These are phyloP conservation scores for Fragilaria radians DNA, from an alignment of 108 stramenopile species.

Conservation along the genomic window DNA sequence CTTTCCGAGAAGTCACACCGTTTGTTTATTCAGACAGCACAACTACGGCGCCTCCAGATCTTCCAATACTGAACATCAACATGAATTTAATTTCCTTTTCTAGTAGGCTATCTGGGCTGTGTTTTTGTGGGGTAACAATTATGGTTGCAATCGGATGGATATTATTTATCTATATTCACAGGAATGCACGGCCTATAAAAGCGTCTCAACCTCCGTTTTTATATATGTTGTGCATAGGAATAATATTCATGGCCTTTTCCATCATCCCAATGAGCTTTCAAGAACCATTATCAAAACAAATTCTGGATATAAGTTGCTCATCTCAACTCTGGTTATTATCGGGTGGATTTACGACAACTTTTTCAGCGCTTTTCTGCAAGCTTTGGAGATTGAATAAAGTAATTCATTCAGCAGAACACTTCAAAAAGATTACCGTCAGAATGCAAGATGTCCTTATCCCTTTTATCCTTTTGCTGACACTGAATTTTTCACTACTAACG, in stretches of 20 bases:
- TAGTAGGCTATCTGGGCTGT: neutral
- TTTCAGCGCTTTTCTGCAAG: conserved; percentile 49
- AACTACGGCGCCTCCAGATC: neutral
- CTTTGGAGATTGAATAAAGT: conserved; percentile 44
- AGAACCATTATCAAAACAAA: neutral
- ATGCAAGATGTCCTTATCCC: conserved; percentile 28
- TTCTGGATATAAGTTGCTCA: conserved; percentile 12
- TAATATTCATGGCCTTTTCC: conserved; percentile 42
- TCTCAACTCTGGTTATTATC: conserved; percentile 27
- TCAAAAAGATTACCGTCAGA: conserved; percentile 17
- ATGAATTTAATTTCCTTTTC: neutral
- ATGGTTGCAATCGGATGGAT: neutral
- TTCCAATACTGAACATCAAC: neutral
- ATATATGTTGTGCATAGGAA: conserved; percentile 45
- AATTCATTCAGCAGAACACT: neutral
- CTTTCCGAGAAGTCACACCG: neutral
- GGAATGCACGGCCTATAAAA: neutral
- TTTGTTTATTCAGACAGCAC: neutral
- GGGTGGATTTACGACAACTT: conserved; percentile 40
- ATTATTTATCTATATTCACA: neutral
- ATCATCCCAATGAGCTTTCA: conserved; percentile 23
- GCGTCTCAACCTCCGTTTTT: conserved; percentile 52
- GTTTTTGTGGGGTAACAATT: neutral
- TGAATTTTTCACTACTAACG: conserved; percentile 22
- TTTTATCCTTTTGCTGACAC: conserved; percentile 15